Percentiles rank a stretch among this genome's conserved stretches.
phyloP scores from a whole-genome alignment of 2,329 filamentous ascomycete genomes.

The Ceratocystis cacaofunesta region DNA sequence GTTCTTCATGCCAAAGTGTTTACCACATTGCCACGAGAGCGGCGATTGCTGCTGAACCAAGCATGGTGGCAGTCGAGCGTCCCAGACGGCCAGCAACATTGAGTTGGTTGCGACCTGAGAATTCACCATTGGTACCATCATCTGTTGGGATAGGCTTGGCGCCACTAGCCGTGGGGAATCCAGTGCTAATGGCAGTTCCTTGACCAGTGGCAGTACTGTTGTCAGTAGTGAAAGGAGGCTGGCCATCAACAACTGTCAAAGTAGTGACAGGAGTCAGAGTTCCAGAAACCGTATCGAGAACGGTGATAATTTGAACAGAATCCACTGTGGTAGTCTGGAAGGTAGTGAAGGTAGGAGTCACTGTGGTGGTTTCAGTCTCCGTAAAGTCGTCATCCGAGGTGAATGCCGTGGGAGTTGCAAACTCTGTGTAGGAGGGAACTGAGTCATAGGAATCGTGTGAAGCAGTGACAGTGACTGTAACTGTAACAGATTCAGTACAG shows the following conservation, averaged over 20 bases:
- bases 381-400: not conserved
- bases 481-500: constrained; percentile 6
- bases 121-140: not conserved
- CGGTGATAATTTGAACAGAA: constrained; percentile 9
- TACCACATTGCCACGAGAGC: not conserved
- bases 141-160: not conserved
- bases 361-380: constrained; percentile 9
- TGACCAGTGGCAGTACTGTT: constrained; percentile 9
- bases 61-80: not conserved
- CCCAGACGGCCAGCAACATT: not conserved
- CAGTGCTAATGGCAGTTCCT: constrained; percentile 2
- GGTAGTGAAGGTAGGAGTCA: constrained; percentile 11
- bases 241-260: constrained; percentile 13
- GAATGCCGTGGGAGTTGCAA: not conserved
- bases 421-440: not conserved
- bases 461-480: constrained; percentile 15
- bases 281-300: constrained; percentile 12
- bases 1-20: not conserved
- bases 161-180: not conserved
- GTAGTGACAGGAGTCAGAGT: constrained; percentile 11
- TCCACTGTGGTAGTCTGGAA: constrained; percentile 11
- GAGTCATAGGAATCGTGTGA: not conserved
- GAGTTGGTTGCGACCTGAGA: constrained; percentile 2
- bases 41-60: not conserved
- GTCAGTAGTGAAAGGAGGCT: constrained; percentile 11